phyloP scores from a whole-genome alignment of 805 yeast genomes.

The Komagataella pastoris region DNA sequence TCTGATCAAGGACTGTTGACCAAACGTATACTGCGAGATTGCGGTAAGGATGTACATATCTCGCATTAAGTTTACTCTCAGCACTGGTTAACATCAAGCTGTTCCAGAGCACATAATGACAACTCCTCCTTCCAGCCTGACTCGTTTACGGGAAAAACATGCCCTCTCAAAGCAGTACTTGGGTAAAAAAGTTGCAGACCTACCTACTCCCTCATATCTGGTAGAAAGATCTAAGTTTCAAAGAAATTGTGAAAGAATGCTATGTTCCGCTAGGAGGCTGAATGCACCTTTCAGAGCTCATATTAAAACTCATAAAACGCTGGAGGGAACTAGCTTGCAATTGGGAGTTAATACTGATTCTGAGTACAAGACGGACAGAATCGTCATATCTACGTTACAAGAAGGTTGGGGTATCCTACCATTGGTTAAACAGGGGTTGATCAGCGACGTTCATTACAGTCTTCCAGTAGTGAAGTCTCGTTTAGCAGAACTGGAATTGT shows the following conservation, averaged over 20 bases:
- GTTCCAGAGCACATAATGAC: background rate
- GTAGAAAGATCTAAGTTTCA: constrained; percentile 28
- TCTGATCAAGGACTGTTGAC: no score
- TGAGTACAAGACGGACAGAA: constrained; percentile 25
- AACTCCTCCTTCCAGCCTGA: constrained; percentile 7
- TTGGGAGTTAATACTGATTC: constrained; percentile 13
- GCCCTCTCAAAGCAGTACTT: constrained; percentile 14
- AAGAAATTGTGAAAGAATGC: constrained; percentile 36
- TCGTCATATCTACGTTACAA: constrained; percentile 55
- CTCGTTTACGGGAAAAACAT: constrained; percentile 10
- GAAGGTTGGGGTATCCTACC: constrained; percentile 45
- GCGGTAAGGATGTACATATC: no score
- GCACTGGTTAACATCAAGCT: background rate
- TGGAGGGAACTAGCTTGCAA: constrained; percentile 44
- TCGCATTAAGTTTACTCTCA: background rate
- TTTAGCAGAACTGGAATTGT: constrained; percentile 30
- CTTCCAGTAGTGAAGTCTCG: constrained; percentile 42
- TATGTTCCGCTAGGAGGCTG: constrained; percentile 25
- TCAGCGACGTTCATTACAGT: constrained; percentile 40
- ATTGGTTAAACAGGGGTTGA: constrained; percentile 15
- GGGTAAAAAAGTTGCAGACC: constrained; percentile 29
- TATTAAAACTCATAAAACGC: constrained; percentile 63
- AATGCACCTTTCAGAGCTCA: constrained; percentile 46
- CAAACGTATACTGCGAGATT: no score
- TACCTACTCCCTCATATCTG: constrained; percentile 45